Evolutionary conservation across 306 rosid species (phyloP), one percentile per base, ranked within the genome.

Genomic region (Clitoria ternatea): DNA sequence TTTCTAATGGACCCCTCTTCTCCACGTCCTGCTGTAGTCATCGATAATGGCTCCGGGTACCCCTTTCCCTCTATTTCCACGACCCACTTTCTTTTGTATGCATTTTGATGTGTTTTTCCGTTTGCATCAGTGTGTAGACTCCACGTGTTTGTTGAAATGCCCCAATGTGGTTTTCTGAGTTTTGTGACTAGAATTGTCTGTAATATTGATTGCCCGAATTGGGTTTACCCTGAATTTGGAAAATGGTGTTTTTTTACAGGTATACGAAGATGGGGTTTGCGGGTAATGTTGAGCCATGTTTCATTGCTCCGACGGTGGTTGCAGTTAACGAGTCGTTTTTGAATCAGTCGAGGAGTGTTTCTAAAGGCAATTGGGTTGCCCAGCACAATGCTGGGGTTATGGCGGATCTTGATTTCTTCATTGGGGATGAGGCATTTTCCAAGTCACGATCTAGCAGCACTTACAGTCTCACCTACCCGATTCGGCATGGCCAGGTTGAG

Each of bases 381-480:
- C 99, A 95, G 85, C 91, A 95, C 80, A 95, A 87, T 73, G 99
- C 99, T 0, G 99, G 99, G 13, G 99, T 95, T 6, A 95, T 91
- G 97, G 99, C 99, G 15, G 99, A 95, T 91, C 97, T 95, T 39
- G 99, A 95, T 85, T 95, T 91, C 85, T 95, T 95, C 68, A 87
- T 95, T 22, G 99, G 99, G 36, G 99, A 95, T 4, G 99, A 95
- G 66, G 99, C 99, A 0, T 54, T 89, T 49, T 62, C 96, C 7
- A 95, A 78, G 80, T 85, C 92, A 61, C 86, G 92, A 77, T 86
- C 97, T 30, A 91, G 99, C 48, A 87, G 86, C 22, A 87, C 90
- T 73, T 95, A 95, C 63, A 91, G 85, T 72, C 88, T 95, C 27
- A 89, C 77, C 53, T 86, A 95, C 71, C 99, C 99, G 20, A 81